These are phyloP conservation scores for Globisporangium mamillatum DNA, from an alignment of 352 stramenopile genomes.

Conservation along the genomic window DNA sequence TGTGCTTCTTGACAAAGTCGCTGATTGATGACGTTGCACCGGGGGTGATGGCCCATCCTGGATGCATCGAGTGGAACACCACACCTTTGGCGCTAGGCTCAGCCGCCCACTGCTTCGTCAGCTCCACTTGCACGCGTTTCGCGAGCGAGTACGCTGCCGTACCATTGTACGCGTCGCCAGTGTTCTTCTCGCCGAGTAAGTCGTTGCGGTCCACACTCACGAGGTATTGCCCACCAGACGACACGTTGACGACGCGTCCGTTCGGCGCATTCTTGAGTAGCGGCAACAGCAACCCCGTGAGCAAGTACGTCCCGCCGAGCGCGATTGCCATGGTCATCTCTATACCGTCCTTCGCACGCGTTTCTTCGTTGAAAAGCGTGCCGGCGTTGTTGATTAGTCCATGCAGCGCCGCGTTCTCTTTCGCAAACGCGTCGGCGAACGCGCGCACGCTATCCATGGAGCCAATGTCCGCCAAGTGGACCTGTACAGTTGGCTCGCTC, in stretches of 20 bases:
- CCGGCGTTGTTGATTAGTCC: conserved; percentile 56
- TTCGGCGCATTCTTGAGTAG: conserved; percentile 34
- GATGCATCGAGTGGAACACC: conserved; percentile 51
- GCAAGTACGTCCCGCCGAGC: conserved; percentile 40
- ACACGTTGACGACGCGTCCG: conserved; percentile 53
- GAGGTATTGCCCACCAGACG: conserved; percentile 46
- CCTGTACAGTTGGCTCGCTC: conserved; percentile 25
- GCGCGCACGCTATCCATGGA: conserved; percentile 40
- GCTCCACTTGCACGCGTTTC: conserved; percentile 48
- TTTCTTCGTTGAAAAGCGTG: conserved; percentile 36
- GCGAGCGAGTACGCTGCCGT: conserved; percentile 39
- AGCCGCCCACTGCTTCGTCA: conserved; percentile 42
- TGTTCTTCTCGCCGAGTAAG: conserved; percentile 24
- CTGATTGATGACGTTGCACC: conserved; percentile 34
- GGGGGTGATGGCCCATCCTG: conserved; percentile 44
- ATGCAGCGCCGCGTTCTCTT: conserved; percentile 25
- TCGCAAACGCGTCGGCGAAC: conserved; percentile 29
- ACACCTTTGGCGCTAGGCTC: conserved; percentile 31
- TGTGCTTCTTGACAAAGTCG: conserved; percentile 37
- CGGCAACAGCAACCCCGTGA: conserved; percentile 44
- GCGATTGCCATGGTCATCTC: conserved; percentile 46
- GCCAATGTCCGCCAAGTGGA: conserved; percentile 46
- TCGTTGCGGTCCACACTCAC: conserved; percentile 31
- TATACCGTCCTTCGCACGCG: conserved; percentile 25
- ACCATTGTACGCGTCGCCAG: conserved; percentile 27